Percentiles rank a stretch among this genome's conserved stretches.
These are phyloP conservation scores for Malassezia cuniculi DNA, from an alignment of 1,284 basidiomycete species.

Conservation along the genomic window DNA sequence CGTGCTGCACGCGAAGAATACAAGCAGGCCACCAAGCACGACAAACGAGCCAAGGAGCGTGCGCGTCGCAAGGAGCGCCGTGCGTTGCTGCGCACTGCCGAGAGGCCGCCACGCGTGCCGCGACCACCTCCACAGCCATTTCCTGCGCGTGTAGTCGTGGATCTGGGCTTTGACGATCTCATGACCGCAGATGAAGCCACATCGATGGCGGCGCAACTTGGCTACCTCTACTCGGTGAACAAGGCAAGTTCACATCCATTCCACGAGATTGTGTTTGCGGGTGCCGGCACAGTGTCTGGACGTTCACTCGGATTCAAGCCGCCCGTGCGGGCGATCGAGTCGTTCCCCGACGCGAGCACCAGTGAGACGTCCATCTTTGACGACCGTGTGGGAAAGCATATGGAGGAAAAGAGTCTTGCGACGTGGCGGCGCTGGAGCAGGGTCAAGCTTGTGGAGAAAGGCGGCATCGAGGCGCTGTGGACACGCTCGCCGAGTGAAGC, in stretches of 20 bases:
- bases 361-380: constrained; percentile 40
- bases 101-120: constrained; percentile 32
- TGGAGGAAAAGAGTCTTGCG: constrained; percentile 62
- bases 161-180: constrained; percentile 82
- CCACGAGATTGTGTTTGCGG: constrained; percentile 60
- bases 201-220: constrained; percentile 74
- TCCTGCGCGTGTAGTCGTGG: constrained; percentile 58
- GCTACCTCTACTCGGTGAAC: constrained; percentile 77
- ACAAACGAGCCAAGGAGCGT: constrained; percentile 58
- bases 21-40: constrained; percentile 58
- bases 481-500: neutral
- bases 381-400: constrained; percentile 56
- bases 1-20: constrained; percentile 48
- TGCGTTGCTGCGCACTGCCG: neutral
- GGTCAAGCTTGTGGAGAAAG: constrained; percentile 65
- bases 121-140: constrained; percentile 52
- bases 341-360: constrained; percentile 3
- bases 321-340: constrained; percentile 3
- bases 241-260: constrained; percentile 62
- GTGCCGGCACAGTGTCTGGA: constrained; percentile 47
- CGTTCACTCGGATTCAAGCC: constrained; percentile 4
- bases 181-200: constrained; percentile 90
- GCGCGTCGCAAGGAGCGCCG: constrained; percentile 47
- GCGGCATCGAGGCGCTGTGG: constrained; percentile 24
- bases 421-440: constrained; percentile 66